These are phyloP conservation scores for Bimuria novae-zelandiae DNA, from an alignment of 2,329 filamentous ascomycete genomes.

Conservation along the genomic window DNA sequence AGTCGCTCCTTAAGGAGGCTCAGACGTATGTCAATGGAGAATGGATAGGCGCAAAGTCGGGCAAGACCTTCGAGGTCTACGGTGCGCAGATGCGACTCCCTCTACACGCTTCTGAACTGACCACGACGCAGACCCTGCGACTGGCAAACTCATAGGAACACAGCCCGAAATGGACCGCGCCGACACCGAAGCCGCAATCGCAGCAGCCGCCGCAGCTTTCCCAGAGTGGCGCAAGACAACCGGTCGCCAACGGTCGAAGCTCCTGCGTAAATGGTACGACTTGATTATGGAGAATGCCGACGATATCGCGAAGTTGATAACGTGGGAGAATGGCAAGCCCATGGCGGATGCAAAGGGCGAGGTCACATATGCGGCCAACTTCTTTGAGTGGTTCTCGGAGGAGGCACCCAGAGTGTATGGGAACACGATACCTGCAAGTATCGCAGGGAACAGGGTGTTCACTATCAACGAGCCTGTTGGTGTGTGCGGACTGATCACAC, in stretches of 20 bases:
- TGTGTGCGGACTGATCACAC: slow-evolving; percentile 81
- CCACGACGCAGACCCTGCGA: slow-evolving; percentile 70
- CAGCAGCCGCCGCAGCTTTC: slow-evolving; percentile 78
- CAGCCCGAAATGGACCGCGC: slow-evolving; percentile 80
- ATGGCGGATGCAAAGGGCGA: slow-evolving; percentile 57
- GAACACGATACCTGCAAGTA: slow-evolving; percentile 71
- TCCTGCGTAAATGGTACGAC: slow-evolving; percentile 82
- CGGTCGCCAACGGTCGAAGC: slow-evolving; percentile 72
- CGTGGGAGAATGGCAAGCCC: slow-evolving; percentile 90
- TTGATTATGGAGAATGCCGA: slow-evolving; percentile 77
- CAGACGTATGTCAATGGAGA: slow-evolving; percentile 88
- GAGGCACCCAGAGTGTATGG: slow-evolving; percentile 56
- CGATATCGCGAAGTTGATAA: slow-evolving; percentile 81
- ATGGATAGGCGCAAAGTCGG: slow-evolving; percentile 84
- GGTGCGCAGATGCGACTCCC: slow-evolving; percentile 39
- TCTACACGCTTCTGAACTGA: slow-evolving; percentile 10
- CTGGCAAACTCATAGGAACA: slow-evolving; percentile 77
- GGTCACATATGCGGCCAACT: slow-evolving; percentile 46
- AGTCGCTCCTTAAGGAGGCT: slow-evolving; percentile 73
- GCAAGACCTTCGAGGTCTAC: slow-evolving; percentile 86
- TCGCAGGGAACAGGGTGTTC: slow-evolving; percentile 73
- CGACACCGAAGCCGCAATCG: slow-evolving; percentile 82
- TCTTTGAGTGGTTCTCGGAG: slow-evolving; percentile 50
- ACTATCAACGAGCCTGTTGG: slow-evolving; percentile 84
- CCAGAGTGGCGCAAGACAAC: slow-evolving; percentile 71